A percentile compares a stretch with the other conserved stretches of the same genome.
phyloP scores from a whole-genome alignment of 2,329 filamentous ascomycete species.

The Calonectria naviculata region DNA sequence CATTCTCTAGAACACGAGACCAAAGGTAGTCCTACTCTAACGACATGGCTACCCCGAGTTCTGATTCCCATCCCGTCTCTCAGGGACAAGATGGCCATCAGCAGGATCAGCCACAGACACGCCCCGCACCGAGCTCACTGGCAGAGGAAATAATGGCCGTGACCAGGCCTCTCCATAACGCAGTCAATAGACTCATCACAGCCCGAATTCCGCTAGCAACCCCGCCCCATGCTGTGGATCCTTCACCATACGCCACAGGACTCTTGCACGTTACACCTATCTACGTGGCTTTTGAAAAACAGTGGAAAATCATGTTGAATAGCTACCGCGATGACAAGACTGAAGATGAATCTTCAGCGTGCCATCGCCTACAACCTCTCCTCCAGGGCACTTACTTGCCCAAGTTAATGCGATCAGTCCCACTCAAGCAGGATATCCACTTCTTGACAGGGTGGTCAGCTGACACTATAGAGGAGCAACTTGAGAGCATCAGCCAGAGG shows the following conservation, averaged over 20 bases:
- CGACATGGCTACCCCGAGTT: too few species aligned
- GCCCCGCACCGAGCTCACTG: slow-evolving; percentile 45
- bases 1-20: too few species aligned
- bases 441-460: slow-evolving; percentile 62
- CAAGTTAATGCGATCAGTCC: slow-evolving; percentile 58
- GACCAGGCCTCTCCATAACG: slow-evolving; percentile 66
- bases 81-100: slow-evolving; percentile 19
- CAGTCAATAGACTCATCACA: slow-evolving; percentile 77
- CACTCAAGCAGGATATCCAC: slow-evolving; percentile 64
- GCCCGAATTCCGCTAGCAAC: slow-evolving; percentile 75
- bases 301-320: slow-evolving; percentile 69
- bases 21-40: too few species aligned
- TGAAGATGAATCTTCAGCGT: slow-evolving; percentile 37
- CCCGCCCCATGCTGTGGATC: slow-evolving; percentile 69
- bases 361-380: slow-evolving; percentile 49
- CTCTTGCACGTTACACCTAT: slow-evolving; percentile 77
- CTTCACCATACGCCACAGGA: slow-evolving; percentile 73
- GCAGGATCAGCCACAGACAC: background rate
- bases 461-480: slow-evolving; percentile 59
- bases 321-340: too few species aligned
- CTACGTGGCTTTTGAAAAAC: slow-evolving; percentile 75
- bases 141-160: slow-evolving; percentile 61
- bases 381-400: slow-evolving; percentile 60
- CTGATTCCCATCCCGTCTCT: background rate
- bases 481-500: slow-evolving; percentile 49